Conservation (phyloP, 352 stramenopile species). For the Aphanomyces astaci region DNA sequence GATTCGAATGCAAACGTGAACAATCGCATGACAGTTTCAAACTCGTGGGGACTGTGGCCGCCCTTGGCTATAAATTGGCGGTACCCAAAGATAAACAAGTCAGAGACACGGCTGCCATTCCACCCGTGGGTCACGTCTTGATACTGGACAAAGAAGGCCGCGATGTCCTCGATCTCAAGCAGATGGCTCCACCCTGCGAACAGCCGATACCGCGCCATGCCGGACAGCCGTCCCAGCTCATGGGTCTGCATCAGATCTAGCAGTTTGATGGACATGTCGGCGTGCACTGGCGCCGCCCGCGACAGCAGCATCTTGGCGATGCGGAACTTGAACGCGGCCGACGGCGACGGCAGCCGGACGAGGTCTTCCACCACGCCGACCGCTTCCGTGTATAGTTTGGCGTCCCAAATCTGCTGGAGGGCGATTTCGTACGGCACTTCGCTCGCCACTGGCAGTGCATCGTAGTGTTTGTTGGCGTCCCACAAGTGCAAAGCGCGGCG, state of each 20-base stretch:
- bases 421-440: slow-evolving; percentile 11
- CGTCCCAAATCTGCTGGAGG: background rate
- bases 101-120: background rate
- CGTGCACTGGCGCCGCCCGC: background rate
- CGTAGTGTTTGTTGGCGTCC: slow-evolving; percentile 6
- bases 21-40: background rate
- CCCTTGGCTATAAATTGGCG: background rate
- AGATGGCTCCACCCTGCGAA: background rate
- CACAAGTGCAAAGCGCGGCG: background rate
- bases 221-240: background rate
- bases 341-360: background rate
- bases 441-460: background rate
- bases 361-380: background rate
- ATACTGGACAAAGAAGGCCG: slow-evolving; percentile 1
- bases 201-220: background rate
- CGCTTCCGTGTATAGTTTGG: background rate
- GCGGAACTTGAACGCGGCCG: background rate
- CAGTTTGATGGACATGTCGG: background rate
- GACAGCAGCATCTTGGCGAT: background rate
- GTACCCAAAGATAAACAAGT: slow-evolving; percentile 8
- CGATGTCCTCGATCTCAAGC: background rate
- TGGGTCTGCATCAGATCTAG: background rate
- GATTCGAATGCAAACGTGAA: background rate
- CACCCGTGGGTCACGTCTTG: background rate
- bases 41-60: background rate